Conservation (phyloP, 2,329 filamentous ascomycete genomes). For the Dactylellina haptotyla region DNA sequence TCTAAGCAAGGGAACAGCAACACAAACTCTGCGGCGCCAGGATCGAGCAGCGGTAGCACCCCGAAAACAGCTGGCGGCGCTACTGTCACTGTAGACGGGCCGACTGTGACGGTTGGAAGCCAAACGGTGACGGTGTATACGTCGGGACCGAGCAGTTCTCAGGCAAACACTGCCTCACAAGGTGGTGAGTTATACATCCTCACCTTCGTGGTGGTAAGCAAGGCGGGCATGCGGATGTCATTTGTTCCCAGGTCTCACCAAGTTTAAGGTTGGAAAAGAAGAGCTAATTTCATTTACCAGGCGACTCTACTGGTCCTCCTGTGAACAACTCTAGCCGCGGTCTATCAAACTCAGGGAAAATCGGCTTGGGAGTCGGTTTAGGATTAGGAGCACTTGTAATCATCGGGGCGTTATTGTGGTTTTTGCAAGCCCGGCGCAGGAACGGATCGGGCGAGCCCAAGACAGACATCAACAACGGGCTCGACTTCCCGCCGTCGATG, state of each 20-base stretch:
- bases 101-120: not conserved
- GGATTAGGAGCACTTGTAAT: not conserved
- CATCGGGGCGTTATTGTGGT: not conserved
- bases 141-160: not conserved
- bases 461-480: not conserved
- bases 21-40: not conserved
- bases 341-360: not conserved
- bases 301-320: not conserved
- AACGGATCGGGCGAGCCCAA: not conserved
- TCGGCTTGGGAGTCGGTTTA: not conserved
- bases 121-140: not conserved
- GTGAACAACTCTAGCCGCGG: not conserved
- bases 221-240: not conserved
- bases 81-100: not conserved
- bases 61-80: not conserved
- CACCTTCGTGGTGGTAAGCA: not conserved
- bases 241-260: not conserved
- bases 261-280: not conserved
- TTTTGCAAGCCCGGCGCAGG: not conserved
- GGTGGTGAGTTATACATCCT: not conserved
- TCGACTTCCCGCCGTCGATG: not conserved
- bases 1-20: not conserved
- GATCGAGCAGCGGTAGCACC: not conserved
- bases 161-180: not conserved
- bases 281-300: not conserved